Percentiles rank a stretch among this genome's conserved stretches.
phyloP scores from a whole-genome alignment of 176 grass and related monocot species.

The Bromus sterilis region DNA sequence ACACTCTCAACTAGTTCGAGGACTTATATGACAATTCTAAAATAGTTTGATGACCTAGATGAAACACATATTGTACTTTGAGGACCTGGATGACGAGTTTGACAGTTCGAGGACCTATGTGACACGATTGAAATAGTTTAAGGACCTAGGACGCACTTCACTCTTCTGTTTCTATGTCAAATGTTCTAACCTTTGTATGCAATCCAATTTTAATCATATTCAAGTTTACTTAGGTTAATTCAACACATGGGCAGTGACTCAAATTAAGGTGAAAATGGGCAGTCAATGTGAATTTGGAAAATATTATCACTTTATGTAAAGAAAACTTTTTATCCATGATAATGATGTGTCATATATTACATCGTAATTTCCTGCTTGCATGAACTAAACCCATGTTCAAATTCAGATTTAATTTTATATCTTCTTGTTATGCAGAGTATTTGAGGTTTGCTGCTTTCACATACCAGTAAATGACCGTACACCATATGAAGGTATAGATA shows the following conservation, averaged over 20 bases:
- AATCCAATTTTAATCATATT: background rate
- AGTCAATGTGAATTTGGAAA: background rate
- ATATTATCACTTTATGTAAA: too few species aligned
- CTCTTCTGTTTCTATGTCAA: too few species aligned
- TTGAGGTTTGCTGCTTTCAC: slow-evolving; percentile 71
- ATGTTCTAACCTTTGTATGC: too few species aligned
- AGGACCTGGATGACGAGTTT: too few species aligned
- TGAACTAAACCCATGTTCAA: background rate
- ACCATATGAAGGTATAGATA: slow-evolving; percentile 50
- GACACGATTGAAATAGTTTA: too few species aligned
- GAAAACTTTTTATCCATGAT: background rate
- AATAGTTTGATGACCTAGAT: too few species aligned
- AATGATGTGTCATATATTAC: background rate
- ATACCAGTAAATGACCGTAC: slow-evolving; percentile 63
- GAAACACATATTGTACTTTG: too few species aligned
- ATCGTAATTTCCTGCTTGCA: background rate
- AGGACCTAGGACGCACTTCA: too few species aligned
- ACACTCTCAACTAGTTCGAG: too few species aligned
- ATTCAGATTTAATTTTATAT: background rate
- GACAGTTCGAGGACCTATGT: too few species aligned
- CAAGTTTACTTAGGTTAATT: background rate
- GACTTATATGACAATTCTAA: too few species aligned
- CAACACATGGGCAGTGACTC: background rate
- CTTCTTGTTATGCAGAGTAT: slow-evolving; percentile 34
- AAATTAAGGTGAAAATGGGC: background rate